Evolutionary conservation across 2,329 filamentous ascomycete species (phyloP), one percentile per base, ranked within the genome.

Genomic region (Penicillium decumbens): DNA sequence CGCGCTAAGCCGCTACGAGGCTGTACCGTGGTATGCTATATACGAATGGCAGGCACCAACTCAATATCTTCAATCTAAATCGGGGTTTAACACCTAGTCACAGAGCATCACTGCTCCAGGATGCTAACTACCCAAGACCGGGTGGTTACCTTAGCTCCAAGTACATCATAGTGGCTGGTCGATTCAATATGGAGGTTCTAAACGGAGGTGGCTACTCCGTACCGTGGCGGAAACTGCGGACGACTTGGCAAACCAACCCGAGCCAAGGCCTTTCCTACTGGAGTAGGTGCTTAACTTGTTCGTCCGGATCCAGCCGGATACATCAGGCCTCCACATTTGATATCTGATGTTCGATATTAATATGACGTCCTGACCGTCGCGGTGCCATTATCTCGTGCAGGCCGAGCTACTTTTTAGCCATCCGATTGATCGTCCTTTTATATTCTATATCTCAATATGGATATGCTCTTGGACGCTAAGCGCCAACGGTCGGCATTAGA

Each of bases 91-190:
- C 13, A 18, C 40, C 40, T 8, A 2, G 9, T 23, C 0, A 9
- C 2, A 15, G 24, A 41, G 6, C 20, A 20, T 39, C 5, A 27
- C 25, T 15, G 7, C 2, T 12, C 5, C n/a, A 29, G 20, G n/a
- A 41, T 47, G 18, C 23, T 12, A 45, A 15, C 2, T 25, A 37
- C 33, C 33, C n/a, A 37, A 18, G 15, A 20, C 15, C 18, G 18
- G 32, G 32, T 0, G 20, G 9, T 10, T 23, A 23, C 15, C n/a
- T 5, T 32, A 15, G 27, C 9, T 23, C 27, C 20, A 13, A 18
- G 37, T 45, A 43, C 45, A 50, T 50, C 46, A 47, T 50, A 41
- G 55, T 50, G 50, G 55, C 50, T 50, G 44, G 38, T 24, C 10
- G 12, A 27, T 40, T 40, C 12, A 35, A 35, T 5, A 5, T 37